Evolutionary conservation across 2,329 filamentous ascomycete genomes (phyloP).

Genomic region (Colletotrichum agaves): DNA sequence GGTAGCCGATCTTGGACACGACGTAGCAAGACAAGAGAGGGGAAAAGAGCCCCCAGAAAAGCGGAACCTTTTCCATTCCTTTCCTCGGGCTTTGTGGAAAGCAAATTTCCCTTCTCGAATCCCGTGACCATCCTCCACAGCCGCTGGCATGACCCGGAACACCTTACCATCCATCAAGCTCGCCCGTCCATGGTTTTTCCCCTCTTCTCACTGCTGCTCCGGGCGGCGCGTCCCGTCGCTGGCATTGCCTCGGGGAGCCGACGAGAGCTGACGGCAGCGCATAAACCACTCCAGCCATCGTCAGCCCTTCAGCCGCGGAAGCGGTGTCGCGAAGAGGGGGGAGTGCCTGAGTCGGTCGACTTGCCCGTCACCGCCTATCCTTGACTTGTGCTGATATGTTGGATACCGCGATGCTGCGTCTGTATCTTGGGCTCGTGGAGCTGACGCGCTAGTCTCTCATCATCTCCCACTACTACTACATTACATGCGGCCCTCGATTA

Average conservation of each 20-base stretch:
- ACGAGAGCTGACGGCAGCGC: slow-evolving; percentile 2
- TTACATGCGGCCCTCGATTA: not conserved
- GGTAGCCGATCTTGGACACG: slow-evolving; percentile 4
- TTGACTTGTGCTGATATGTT: slow-evolving; percentile 5
- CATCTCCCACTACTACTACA: not conserved
- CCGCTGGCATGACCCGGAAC: slow-evolving; percentile 20
- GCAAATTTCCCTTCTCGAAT: slow-evolving; percentile 34
- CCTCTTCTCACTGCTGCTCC: slow-evolving; percentile 26
- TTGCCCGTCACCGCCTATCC: slow-evolving; percentile 29
- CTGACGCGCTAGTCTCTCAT: not conserved
- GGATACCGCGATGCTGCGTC: not conserved
- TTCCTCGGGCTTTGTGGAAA: slow-evolving; percentile 16
- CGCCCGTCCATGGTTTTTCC: slow-evolving; percentile 14
- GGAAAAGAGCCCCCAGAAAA: slow-evolving; percentile 28
- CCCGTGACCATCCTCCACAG: slow-evolving; percentile 28
- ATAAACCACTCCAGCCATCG: slow-evolving; percentile 10
- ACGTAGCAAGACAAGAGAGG: slow-evolving; percentile 24
- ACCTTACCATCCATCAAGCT: slow-evolving; percentile 19
- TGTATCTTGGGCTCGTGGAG: not conserved
- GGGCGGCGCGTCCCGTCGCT: slow-evolving; percentile 35
- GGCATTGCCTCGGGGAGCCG: slow-evolving; percentile 26
- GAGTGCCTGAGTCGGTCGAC: slow-evolving; percentile 24
- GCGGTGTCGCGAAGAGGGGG: slow-evolving; percentile 24
- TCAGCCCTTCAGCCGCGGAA: slow-evolving; percentile 8
- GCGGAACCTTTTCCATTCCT: slow-evolving; percentile 32